Evolutionary conservation across 2,329 filamentous ascomycete genomes (phyloP).

Genomic region (Hypoxylon sp.): DNA sequence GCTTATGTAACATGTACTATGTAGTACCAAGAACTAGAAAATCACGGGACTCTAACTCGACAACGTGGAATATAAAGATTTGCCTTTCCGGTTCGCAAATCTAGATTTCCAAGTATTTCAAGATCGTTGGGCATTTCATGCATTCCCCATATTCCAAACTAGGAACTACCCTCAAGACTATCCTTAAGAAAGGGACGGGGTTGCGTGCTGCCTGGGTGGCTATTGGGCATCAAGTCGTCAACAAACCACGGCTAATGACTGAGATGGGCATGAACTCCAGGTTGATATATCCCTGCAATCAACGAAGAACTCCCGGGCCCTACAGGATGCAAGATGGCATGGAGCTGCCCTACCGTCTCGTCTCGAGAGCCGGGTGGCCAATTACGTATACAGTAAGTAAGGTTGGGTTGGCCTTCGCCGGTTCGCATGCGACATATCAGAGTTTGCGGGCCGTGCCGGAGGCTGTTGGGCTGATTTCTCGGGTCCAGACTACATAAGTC

Average conservation of each 20-base stretch:
- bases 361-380: constrained; percentile 12
- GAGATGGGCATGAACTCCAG: constrained; percentile 16
- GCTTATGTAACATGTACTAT: constrained; percentile 16
- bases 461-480: constrained; percentile 10
- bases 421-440: constrained; percentile 27
- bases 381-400: constrained; percentile 10
- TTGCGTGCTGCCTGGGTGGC: constrained; percentile 3
- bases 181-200: constrained; percentile 9
- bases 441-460: constrained; percentile 33
- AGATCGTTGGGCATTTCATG: constrained; percentile 13
- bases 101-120: constrained; percentile 13
- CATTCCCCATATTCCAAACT: constrained; percentile 23
- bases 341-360: constrained; percentile 7
- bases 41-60: constrained; percentile 25
- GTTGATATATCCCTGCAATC: constrained; percentile 8
- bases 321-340: constrained; percentile 22
- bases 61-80: constrained; percentile 10
- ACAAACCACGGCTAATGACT: neutral
- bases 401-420: constrained; percentile 4
- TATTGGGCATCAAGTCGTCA: constrained; percentile 34
- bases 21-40: constrained; percentile 6
- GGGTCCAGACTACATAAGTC: constrained; percentile 5
- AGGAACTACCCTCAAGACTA: constrained; percentile 32
- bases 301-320: constrained; percentile 6
- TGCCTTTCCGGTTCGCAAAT: constrained; percentile 3